phyloP scores from a whole-genome alignment of 352 stramenopile species.

The Phytophthora brassicae region DNA sequence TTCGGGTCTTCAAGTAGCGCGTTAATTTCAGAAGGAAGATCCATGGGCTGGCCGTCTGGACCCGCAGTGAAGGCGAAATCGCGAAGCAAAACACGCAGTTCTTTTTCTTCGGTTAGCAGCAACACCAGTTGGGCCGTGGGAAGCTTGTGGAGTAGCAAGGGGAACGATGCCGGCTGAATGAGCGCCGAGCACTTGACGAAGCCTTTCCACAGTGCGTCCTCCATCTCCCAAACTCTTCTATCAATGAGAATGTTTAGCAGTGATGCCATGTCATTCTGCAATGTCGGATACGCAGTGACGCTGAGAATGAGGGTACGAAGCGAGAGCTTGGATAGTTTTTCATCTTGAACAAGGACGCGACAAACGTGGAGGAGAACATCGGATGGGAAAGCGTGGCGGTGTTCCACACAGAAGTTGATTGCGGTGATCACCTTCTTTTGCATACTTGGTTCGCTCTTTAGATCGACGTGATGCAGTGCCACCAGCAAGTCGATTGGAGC shows the following conservation, averaged over 20 bases:
- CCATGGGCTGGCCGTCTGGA: conserved; percentile 31
- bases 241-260: conserved; percentile 57
- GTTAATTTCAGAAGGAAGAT: conserved; percentile 35
- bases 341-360: conserved; percentile 58
- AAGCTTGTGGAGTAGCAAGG: conserved; percentile 57
- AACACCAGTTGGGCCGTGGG: conserved; percentile 48
- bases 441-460: conserved; percentile 64
- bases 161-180: conserved; percentile 73
- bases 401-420: conserved; percentile 81
- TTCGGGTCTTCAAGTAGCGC: conserved; percentile 30
- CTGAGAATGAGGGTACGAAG: conserved; percentile 79
- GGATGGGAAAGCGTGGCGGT: conserved; percentile 76
- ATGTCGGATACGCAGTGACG: conserved; percentile 65
- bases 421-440: conserved; percentile 79
- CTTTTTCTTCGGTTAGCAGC: conserved; percentile 63
- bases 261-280: conserved; percentile 64
- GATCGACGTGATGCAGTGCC: conserved; percentile 74
- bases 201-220: conserved; percentile 74
- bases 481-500: conserved; percentile 72
- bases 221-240: conserved; percentile 71
- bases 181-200: conserved; percentile 80
- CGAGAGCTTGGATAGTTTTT: conserved; percentile 65
- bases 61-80: conserved; percentile 44
- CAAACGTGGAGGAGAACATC: conserved; percentile 76
- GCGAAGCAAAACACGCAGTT: conserved; percentile 47